Conservation (phyloP, 2,329 filamentous ascomycete species). For the Aspergillus chevalieri region DNA sequence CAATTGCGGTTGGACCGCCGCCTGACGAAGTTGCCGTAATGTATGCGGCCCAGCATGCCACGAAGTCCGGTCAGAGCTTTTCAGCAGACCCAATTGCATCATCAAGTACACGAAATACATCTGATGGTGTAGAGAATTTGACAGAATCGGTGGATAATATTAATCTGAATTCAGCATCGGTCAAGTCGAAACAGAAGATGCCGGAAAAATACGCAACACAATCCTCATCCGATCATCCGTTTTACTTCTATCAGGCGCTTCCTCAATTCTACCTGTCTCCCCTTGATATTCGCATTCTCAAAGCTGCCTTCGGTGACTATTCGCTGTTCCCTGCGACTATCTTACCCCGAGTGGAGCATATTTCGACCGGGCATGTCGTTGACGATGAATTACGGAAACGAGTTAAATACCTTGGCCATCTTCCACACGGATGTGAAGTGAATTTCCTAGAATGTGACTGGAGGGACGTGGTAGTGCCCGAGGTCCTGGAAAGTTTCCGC, state of each 20-base stretch:
- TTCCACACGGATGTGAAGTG: conserved; percentile 86
- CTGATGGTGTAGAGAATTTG: conserved; percentile 17
- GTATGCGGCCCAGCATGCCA: conserved; percentile 46
- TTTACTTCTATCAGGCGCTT: conserved; percentile 82
- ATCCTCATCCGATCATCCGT: conserved; percentile 48
- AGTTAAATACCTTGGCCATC: conserved; percentile 78
- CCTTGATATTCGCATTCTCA: conserved; percentile 85
- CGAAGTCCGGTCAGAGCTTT: conserved; percentile 39
- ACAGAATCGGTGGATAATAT: conserved; percentile 20
- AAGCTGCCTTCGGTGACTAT: conserved; percentile 80
- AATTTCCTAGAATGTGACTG: conserved; percentile 91
- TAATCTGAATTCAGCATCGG: conserved; percentile 11
- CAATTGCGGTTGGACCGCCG: conserved; percentile 45
- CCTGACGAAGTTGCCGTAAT: conserved; percentile 46
- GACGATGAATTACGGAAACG: conserved; percentile 78
- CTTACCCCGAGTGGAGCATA: conserved; percentile 78
- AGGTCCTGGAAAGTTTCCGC: conserved; percentile 69
- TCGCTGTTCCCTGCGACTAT: conserved; percentile 77
- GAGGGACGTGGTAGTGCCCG: conserved; percentile 76
- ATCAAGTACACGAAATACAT: conserved; percentile 9
- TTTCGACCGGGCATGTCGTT: conserved; percentile 79
- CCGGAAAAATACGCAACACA: conserved; percentile 24
- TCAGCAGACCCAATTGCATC: conserved; percentile 16
- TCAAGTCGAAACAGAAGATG: conserved; percentile 21
- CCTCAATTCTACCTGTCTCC: conserved; percentile 86